Base-by-base conservation (phyloP, 306 rosid genomes). In the Hippophae tibetana region DNA sequence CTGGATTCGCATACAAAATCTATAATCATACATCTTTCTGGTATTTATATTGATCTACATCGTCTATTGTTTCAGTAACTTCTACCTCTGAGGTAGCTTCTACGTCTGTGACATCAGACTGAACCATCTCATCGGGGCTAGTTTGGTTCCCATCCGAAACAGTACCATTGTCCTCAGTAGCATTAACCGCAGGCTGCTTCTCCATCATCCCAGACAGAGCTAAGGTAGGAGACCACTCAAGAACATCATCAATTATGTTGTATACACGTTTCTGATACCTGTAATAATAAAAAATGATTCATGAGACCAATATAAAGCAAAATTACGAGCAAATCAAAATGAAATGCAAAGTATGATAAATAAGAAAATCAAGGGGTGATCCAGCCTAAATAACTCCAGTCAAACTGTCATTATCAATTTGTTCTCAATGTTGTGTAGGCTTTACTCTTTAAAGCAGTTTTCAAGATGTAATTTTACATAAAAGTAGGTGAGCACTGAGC, bases 191-290 rank as follows among this genome's bases (percentile, higher is more conserved):
- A 47, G 78, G 90, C 71, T 78, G 87, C 77, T 88, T 93, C 14
- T 93, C 97, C 93, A 88, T 88, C 97, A 88, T 93, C 66, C 97
- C 99, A 27, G 99, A 88, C 63, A 93, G 77, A 52, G 99, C 97
- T 78, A 93, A 69, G 52, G 70, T 80, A 11, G 99, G 99, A 59
- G 87, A 79, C 99, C 99, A 93, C 62, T 93, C 99, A 5, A 93
- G 86, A 63, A 93, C 99, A 70, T 93, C 99, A 43, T 93, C 99
- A 4, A 93, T 93, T 57, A 93, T 93, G 79, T 93, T 93, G 0
- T 89, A 93, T 27, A 93, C 97, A 63, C 95, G 86, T 78, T 75
- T 86, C 55, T 93, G 97, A 70, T 89, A 84, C 83, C 97, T 86
- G 95, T 75, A 78, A 25, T 52, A 31, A 2, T 31, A 4, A 31